Conservation (phyloP, 2,329 filamentous ascomycete genomes). For the Aspergillus viridinutans region DNA sequence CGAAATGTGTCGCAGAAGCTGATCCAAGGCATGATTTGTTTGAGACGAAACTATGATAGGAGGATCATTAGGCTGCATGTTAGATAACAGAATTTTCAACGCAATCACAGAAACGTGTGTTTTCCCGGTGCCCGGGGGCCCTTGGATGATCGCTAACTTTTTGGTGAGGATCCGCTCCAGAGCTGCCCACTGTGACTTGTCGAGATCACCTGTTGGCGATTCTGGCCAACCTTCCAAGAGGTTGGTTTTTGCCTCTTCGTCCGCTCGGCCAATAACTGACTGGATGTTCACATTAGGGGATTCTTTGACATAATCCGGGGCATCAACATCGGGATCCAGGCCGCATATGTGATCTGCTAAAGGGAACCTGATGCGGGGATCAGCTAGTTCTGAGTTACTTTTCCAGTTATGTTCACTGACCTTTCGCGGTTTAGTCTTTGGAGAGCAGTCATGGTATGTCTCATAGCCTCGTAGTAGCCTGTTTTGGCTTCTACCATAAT, state of each 20-base stretch:
- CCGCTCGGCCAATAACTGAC: constrained; percentile 34
- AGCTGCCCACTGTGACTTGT: constrained; percentile 66
- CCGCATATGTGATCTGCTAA: constrained; percentile 42
- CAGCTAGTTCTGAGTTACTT: constrained; percentile 1
- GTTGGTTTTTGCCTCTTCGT: constrained; percentile 46
- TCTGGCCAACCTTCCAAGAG: constrained; percentile 54
- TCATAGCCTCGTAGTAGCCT: constrained; percentile 73
- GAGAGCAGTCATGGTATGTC: constrained; percentile 68
- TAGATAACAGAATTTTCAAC: constrained; percentile 61
- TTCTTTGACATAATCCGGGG: constrained; percentile 51
- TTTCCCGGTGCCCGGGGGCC: constrained; percentile 76
- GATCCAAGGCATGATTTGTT: constrained; percentile 87
- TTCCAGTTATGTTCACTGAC: constrained; percentile 18
- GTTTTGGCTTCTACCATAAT: constrained; percentile 73
- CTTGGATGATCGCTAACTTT: constrained; percentile 72
- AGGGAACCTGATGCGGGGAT: constrained; percentile 36
- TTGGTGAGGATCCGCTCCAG: constrained; percentile 67
- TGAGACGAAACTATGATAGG: constrained; percentile 79
- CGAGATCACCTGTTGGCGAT: constrained; percentile 48
- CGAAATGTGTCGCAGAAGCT: constrained; percentile 64
- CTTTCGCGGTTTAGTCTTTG: constrained; percentile 60
- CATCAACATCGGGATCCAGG: constrained; percentile 36
- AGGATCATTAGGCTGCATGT: constrained; percentile 52
- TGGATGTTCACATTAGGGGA: constrained; percentile 51
- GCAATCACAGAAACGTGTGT: constrained; percentile 75